These are phyloP conservation scores for Diphasiastrum complanatum DNA, from an alignment of 83 land plant species.

Conservation along the genomic window DNA sequence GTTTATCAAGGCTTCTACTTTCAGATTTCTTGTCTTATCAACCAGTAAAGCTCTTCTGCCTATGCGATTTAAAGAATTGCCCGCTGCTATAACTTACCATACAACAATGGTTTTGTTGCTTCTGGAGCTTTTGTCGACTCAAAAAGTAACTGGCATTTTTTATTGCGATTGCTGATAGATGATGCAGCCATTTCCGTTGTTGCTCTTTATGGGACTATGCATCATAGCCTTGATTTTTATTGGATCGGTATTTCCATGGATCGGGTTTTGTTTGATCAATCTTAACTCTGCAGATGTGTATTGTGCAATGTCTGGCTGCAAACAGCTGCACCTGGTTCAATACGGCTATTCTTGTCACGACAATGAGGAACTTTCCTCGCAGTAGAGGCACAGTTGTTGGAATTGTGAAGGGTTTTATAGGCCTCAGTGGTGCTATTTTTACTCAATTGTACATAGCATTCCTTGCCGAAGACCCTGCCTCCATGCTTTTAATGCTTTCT, in stretches of 20 bases:
- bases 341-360: conserved; percentile 60
- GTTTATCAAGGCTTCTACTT: too few relatives aligned
- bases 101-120: too few relatives aligned
- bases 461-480: conserved; percentile 5
- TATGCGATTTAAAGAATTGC: too few relatives aligned
- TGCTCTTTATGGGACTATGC: too few relatives aligned
- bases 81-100: too few relatives aligned
- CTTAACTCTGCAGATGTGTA: conserved; percentile 42
- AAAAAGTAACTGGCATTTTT: too few relatives aligned
- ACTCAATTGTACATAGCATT: conserved; percentile 45
- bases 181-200: too few relatives aligned
- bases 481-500: conserved; percentile 22
- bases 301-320: conserved; percentile 48
- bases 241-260: neutral
- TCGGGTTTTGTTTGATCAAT: neutral
- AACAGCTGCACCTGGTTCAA: conserved; percentile 73
- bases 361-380: conserved; percentile 58
- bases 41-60: too few relatives aligned
- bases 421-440: conserved; percentile 68
- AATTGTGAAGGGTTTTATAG: conserved; percentile 57
- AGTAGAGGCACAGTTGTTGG: conserved; percentile 62
- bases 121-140: too few relatives aligned
- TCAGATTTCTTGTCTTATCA: too few relatives aligned
- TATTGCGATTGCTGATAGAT: too few relatives aligned
- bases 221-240: neutral